A percentile compares a stretch with the other conserved stretches of the same genome.
phyloP scores from a whole-genome alignment of 140 eudicot genomes.

The Bidens hawaiensis region DNA sequence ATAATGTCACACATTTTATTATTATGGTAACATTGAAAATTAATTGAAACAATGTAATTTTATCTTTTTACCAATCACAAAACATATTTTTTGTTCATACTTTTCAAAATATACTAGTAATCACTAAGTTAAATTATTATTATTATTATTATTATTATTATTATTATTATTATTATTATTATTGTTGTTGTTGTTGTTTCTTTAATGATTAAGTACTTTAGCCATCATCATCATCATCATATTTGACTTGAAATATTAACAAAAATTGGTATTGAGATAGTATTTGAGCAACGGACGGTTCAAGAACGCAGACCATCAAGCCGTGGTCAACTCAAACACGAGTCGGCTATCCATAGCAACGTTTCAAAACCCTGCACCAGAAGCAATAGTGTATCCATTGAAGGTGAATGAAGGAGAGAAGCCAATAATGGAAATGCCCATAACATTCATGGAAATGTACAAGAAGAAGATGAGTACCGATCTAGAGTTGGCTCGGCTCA shows the following conservation, averaged over 20 bases:
- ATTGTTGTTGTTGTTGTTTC: background rate
- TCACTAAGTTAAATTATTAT: too few species aligned
- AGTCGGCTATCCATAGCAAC: constrained; percentile 87
- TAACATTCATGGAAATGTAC: constrained; percentile 81
- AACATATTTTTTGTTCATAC: too few species aligned
- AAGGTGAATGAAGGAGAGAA: constrained; percentile 73
- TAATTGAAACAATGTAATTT: too few species aligned
- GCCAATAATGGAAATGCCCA: constrained; percentile 54
- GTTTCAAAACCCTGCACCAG: constrained; percentile 88
- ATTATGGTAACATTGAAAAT: background rate
- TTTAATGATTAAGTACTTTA: background rate
- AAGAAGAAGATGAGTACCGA: constrained; percentile 74
- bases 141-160: too few species aligned
- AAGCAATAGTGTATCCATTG: constrained; percentile 73
- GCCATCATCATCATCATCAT: background rate
- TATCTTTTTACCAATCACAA: background rate
- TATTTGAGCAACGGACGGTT: constrained; percentile 89
- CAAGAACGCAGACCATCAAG: constrained; percentile 94
- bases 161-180: too few species aligned
- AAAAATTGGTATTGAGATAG: constrained; percentile 23
- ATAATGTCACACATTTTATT: background rate
- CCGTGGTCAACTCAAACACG: constrained; percentile 78
- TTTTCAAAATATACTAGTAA: too few species aligned
- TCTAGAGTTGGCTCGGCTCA: constrained; percentile 59
- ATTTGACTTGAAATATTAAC: background rate